phyloP scores from a whole-genome alignment of 1,284 basidiomycete genomes.

The Leccinum cinnamomeum region DNA sequence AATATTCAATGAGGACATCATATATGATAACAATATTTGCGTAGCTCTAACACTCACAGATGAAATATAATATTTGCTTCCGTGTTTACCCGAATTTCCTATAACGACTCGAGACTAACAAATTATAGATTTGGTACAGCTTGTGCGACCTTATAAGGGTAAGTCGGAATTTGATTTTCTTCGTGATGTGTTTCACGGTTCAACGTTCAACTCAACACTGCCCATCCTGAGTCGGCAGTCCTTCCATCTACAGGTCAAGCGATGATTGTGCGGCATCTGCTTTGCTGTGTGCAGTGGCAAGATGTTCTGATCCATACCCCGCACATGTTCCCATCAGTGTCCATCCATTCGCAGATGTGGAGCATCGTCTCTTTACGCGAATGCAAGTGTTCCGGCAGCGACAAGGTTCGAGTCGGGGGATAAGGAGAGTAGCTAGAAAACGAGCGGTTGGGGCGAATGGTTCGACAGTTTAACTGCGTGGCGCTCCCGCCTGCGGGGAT shows the following conservation, averaged over 20 bases:
- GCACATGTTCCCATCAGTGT: slow-evolving; percentile 10
- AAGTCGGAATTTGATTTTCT: too few species aligned
- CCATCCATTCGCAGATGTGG: slow-evolving; percentile 14
- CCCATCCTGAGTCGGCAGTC: slow-evolving; percentile 10
- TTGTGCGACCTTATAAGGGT: too few species aligned
- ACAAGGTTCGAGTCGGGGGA: background rate
- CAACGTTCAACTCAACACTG: background rate
- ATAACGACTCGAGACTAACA: too few species aligned
- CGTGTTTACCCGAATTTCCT: too few species aligned
- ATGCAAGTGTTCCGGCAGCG: background rate
- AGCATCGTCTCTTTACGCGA: background rate
- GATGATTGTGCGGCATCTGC: fast-evolving
- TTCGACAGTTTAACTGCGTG: background rate
- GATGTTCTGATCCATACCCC: slow-evolving; percentile 13
- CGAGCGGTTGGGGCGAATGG: background rate
- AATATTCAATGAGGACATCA: too few species aligned
- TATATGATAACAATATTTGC: too few species aligned
- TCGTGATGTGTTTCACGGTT: slow-evolving; percentile 19
- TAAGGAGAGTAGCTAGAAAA: background rate
- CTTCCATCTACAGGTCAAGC: slow-evolving; percentile 16
- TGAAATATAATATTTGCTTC: too few species aligned
- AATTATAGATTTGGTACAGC: too few species aligned
- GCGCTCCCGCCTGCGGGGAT: background rate
- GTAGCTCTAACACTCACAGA: too few species aligned
- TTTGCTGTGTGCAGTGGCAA: slow-evolving; percentile 8